These are phyloP conservation scores for Sarocladium oryzae DNA, from an alignment of 2,329 filamentous ascomycete species.

Conservation along the genomic window DNA sequence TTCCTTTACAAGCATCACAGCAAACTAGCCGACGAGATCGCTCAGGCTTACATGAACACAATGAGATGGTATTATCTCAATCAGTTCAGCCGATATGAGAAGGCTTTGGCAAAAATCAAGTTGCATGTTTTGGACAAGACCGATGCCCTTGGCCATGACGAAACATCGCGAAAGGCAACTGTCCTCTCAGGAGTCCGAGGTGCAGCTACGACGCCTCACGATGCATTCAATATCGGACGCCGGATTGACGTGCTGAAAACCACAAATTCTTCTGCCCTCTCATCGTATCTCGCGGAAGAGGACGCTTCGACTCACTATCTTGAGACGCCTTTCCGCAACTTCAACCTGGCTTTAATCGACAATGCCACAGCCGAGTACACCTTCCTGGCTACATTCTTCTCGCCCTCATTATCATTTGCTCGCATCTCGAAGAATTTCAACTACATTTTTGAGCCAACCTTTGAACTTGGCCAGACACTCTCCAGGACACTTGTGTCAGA, in stretches of 20 bases:
- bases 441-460: conserved; percentile 84
- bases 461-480: conserved; percentile 71
- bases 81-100: conserved; percentile 83
- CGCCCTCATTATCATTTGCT: conserved; percentile 66
- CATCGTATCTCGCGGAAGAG: conserved; percentile 87
- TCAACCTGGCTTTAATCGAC: conserved; percentile 88
- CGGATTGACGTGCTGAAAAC: conserved; percentile 76
- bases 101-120: conserved; percentile 76
- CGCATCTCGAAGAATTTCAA: conserved; percentile 76
- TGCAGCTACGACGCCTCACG: conserved; percentile 56
- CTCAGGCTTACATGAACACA: conserved; percentile 91
- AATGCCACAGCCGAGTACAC: conserved; percentile 94
- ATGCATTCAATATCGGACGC: conserved; percentile 83
- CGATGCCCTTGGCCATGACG: conserved; percentile 76
- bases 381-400: conserved; percentile 87
- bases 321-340: conserved; percentile 86
- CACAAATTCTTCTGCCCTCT: conserved; percentile 66
- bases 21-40: conserved; percentile 81
- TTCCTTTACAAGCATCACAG: conserved; percentile 81
- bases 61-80: conserved; percentile 98
- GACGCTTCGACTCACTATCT: conserved; percentile 80
- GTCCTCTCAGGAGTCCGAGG: conserved; percentile 42
- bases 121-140: conserved; percentile 76
- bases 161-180: conserved; percentile 57
- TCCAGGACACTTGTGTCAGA: conserved; percentile 71